Percentiles rank a stretch among this genome's conserved stretches.
Conservation (phyloP, 495 filamentous ascomycete genomes). For the Beverwykella pulmonaria region DNA sequence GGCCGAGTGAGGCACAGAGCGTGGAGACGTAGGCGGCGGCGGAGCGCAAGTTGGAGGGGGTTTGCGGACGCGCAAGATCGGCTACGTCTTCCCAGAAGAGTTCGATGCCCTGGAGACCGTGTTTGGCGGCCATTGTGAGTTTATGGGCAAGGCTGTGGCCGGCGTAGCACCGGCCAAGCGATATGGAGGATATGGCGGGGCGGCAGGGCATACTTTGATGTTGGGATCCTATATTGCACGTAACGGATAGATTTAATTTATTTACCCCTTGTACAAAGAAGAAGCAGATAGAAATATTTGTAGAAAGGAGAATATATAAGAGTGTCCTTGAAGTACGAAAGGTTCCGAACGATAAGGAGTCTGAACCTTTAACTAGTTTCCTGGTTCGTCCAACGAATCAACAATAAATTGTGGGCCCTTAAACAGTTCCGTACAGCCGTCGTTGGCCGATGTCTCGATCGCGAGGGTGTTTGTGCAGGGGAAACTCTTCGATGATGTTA, state of each 20-base stretch:
- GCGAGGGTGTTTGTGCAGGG: neutral
- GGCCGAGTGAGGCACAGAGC: slow-evolving; percentile 59
- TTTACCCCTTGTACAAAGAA: neutral
- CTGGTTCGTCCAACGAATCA: neutral
- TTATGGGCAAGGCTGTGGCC: slow-evolving; percentile 65
- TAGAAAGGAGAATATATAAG: neutral
- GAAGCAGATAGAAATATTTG: neutral
- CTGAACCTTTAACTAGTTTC: neutral
- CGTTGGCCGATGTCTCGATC: neutral
- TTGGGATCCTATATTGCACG: no score
- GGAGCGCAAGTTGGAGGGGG: slow-evolving; percentile 44
- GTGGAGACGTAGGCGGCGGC: slow-evolving; percentile 60
- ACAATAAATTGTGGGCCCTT: neutral
- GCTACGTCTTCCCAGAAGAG: slow-evolving; percentile 80
- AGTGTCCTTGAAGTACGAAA: neutral
- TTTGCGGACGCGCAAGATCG: slow-evolving; percentile 53
- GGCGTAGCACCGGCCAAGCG: slow-evolving; percentile 64
- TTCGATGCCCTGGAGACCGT: slow-evolving; percentile 73
- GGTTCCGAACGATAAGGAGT: neutral
- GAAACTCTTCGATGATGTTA: neutral
- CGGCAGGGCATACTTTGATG: slow-evolving; percentile 45
- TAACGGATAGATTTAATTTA: no score
- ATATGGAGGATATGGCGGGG: slow-evolving; percentile 62
- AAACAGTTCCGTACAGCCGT: neutral
- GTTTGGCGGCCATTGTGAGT: slow-evolving; percentile 63